A percentile compares a stretch with the other conserved stretches of the same genome.
Conservation (phyloP, 768 basidiomycete species). For the Coprinopsis cinerea region DNA sequence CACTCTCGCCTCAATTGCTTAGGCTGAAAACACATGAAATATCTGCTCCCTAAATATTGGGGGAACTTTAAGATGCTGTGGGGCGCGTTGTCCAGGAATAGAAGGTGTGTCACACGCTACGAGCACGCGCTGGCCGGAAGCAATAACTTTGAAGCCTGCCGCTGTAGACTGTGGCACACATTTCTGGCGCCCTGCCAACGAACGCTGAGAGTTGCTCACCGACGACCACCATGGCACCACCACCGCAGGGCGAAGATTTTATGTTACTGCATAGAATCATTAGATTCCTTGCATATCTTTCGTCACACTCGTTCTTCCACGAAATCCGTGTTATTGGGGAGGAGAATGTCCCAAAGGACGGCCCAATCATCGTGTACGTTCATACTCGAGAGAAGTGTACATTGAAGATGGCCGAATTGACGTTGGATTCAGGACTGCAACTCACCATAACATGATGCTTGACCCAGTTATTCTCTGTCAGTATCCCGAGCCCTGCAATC, state of each 20-base stretch:
- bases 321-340: conserved; percentile 82
- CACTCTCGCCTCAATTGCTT: too few species aligned
- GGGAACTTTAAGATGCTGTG: too few species aligned
- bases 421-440: conserved; percentile 28
- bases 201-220: neutral
- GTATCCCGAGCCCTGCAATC: conserved; percentile 21
- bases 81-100: too few species aligned
- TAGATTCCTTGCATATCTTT: conserved; percentile 63
- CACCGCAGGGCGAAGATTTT: conserved; percentile 29
- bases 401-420: too few species aligned
- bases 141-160: neutral
- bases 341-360: conserved; percentile 82
- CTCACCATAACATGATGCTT: conserved; percentile 93
- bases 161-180: neutral
- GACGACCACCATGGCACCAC: conserved; percentile 4
- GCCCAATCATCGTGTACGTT: conserved; percentile 90
- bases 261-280: conserved; percentile 64
- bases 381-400: neutral
- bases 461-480: conserved; percentile 79
- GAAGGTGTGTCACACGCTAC: too few species aligned
- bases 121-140: neutral
- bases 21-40: too few species aligned
- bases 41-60: too few species aligned
- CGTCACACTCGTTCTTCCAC: conserved; percentile 82
- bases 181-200: neutral